Conservation (phyloP, 805 yeast species). For the Candida ulmi region DNA sequence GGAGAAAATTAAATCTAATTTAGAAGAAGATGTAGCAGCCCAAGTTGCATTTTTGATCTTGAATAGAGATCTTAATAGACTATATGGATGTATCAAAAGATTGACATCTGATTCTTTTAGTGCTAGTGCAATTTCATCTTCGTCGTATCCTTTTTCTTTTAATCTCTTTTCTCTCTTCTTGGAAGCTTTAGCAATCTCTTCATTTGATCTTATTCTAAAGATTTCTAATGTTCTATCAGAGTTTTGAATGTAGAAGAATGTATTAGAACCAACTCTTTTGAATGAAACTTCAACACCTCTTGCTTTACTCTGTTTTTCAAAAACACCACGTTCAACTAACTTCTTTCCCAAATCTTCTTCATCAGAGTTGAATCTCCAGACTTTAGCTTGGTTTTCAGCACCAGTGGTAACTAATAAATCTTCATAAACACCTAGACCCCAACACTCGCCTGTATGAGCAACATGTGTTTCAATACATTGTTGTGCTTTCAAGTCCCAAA, state of each 20-base stretch:
- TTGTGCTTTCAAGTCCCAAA: constrained; percentile 89
- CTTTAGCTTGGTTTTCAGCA: constrained; percentile 71
- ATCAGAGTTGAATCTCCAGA: constrained; percentile 69
- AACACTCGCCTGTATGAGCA: constrained; percentile 91
- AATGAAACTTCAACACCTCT: constrained; percentile 61
- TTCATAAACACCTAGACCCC: constrained; percentile 59
- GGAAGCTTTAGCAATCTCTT: constrained; percentile 74
- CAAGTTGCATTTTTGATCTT: constrained; percentile 67
- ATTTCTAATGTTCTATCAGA: constrained; percentile 77
- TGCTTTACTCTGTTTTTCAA: constrained; percentile 72
- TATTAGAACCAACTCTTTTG: constrained; percentile 29
- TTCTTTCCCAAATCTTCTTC: constrained; percentile 39
- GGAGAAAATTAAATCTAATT: constrained; percentile 57
- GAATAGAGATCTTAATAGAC: constrained; percentile 56
- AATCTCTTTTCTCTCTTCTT: constrained; percentile 74
- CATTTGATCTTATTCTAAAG: constrained; percentile 67
- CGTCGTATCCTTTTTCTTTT: constrained; percentile 58
- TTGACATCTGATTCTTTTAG: constrained; percentile 43
- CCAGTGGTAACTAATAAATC: constrained; percentile 62
- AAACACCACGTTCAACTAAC: constrained; percentile 53
- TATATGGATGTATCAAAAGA: constrained; percentile 62
- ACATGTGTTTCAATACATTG: constrained; percentile 93
- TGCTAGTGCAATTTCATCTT: constrained; percentile 52
- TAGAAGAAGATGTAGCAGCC: constrained; percentile 42
- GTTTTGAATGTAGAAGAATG: constrained; percentile 64